These are phyloP conservation scores for Groenewaldozyma salmanticensis DNA, from an alignment of 805 yeast species.

Conservation along the genomic window DNA sequence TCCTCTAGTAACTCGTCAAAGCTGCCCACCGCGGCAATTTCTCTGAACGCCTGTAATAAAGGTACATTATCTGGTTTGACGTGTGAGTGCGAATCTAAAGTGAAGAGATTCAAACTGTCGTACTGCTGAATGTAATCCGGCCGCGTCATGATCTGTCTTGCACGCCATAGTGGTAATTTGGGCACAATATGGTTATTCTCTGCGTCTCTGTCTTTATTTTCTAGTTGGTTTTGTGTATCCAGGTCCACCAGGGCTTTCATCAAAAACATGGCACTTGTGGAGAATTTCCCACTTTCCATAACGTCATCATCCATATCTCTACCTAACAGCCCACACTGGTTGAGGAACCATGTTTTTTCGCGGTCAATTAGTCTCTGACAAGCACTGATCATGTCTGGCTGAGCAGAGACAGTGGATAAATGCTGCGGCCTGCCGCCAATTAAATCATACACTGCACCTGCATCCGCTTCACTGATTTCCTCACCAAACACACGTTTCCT, in stretches of 20 bases:
- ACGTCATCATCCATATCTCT: constrained; percentile 82
- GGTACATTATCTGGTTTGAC: constrained; percentile 79
- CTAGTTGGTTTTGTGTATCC: constrained; percentile 32
- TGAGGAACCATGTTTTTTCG: constrained; percentile 78
- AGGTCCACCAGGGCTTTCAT: constrained; percentile 63
- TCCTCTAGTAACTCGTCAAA: constrained; percentile 58
- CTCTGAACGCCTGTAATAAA: constrained; percentile 84
- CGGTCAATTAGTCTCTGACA: constrained; percentile 64
- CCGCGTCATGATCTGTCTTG: constrained; percentile 77
- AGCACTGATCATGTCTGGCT: constrained; percentile 35
- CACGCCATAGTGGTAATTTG: constrained; percentile 71
- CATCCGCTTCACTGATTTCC: constrained; percentile 30
- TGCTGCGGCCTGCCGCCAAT: constrained; percentile 85
- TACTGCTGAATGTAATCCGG: constrained; percentile 68
- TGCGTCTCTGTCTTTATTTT: constrained; percentile 17
- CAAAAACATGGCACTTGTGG: constrained; percentile 62
- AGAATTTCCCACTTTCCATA: constrained; percentile 71
- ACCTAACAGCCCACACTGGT: constrained; percentile 73
- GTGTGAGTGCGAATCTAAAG: constrained; percentile 58
- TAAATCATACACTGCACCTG: constrained; percentile 51
- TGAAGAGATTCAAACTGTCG: constrained; percentile 69
- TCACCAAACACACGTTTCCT: constrained; percentile 38
- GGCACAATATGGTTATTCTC: constrained; percentile 48
- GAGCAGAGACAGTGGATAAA: constrained; percentile 46
- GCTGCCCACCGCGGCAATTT: constrained; percentile 60